Evolutionary conservation across 2,329 filamentous ascomycete species (phyloP), one percentile per base, ranked within the genome.

Genomic region (Diplodia seriata): DNA sequence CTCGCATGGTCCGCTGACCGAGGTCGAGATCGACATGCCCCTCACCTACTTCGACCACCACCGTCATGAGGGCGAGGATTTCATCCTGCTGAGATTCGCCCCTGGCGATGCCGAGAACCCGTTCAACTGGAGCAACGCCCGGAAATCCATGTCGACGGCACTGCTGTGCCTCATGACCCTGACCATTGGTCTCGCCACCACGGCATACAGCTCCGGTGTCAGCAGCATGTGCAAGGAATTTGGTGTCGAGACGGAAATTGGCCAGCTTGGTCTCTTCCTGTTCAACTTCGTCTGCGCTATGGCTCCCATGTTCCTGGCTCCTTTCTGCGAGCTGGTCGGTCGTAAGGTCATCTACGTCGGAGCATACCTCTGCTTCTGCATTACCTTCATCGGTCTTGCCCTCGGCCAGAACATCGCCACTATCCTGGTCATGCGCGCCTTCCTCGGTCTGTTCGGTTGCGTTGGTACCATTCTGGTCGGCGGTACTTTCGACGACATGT

Each of bases 151-250:
- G 70, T 82, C 85, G 70, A 81, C 81, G 2, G 70, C 78, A 3
- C 78, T 84, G 54, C 80, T 85, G 15, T 84, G 83, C 71, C 70
- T 83, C 14, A 85, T 85, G 83, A 85, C 83, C 1, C 77, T 85
- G 9, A 85, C 85, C 75, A 84, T 85, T 68, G 84, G 84, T 74
- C 78, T 85, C 15, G 83, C 84, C n/a, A 85, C 84, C 6, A 85
- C 84, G 3, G 82, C 83, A 12, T 85, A 85, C 76, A 83, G 80
- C 65, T 83, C 82, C 26, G 83, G 83, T 53, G 83, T 85, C 70
- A 72, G 73, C 65, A 75, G 73, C 65, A 85, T 85, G 84, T 76
- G 74, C 14, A 71, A 73, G 40, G 84, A 85, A 0, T 73, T 85
- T 8, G 78, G 80, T 29, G 77, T 80, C 2, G 78, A 79, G 0